Conservation (phyloP, 768 basidiomycete species). For the Heimioporus sp. region DNA sequence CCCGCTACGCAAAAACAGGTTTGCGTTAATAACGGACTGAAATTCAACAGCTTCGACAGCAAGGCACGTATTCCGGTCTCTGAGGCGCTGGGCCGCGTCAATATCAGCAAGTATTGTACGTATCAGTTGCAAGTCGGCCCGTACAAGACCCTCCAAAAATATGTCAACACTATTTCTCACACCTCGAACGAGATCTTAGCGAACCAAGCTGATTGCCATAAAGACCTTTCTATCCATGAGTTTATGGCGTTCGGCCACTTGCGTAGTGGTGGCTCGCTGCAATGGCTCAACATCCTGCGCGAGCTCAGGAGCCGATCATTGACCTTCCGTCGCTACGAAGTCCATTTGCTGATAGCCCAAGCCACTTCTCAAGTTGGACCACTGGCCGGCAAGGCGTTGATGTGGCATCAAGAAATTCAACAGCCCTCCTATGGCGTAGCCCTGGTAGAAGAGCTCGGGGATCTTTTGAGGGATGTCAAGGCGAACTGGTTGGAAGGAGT, state of each 20-base stretch:
- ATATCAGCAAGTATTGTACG: slow-evolving; percentile 28
- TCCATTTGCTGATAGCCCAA: slow-evolving; percentile 44
- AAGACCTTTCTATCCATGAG: slow-evolving; percentile 43
- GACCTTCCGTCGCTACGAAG: slow-evolving; percentile 37
- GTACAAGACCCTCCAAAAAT: slow-evolving; percentile 38
- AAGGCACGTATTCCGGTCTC: slow-evolving; percentile 11
- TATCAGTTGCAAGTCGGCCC: slow-evolving; percentile 29
- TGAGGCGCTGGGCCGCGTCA: slow-evolving; percentile 5
- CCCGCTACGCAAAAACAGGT: slow-evolving; percentile 16
- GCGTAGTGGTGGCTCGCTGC: slow-evolving; percentile 43
- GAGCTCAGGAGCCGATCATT: slow-evolving; percentile 41
- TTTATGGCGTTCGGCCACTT: slow-evolving; percentile 43
- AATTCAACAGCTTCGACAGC: slow-evolving; percentile 30
- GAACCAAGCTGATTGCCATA: slow-evolving; percentile 40
- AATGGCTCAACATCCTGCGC: slow-evolving; percentile 52
- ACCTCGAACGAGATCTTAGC: slow-evolving; percentile 45
- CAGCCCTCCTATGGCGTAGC: slow-evolving; percentile 32
- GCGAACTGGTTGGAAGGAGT: slow-evolving; percentile 41
- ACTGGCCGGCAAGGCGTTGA: slow-evolving; percentile 8
- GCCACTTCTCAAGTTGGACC: slow-evolving; percentile 44
- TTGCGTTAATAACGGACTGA: slow-evolving; percentile 35
- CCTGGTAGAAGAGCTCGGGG: slow-evolving; percentile 36
- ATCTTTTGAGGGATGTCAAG: slow-evolving; percentile 34
- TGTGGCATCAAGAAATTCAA: slow-evolving; percentile 42
- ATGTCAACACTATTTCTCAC: slow-evolving; percentile 35